Conservation (phyloP, 495 filamentous ascomycete genomes). For the Penicillium subrubescens region DNA sequence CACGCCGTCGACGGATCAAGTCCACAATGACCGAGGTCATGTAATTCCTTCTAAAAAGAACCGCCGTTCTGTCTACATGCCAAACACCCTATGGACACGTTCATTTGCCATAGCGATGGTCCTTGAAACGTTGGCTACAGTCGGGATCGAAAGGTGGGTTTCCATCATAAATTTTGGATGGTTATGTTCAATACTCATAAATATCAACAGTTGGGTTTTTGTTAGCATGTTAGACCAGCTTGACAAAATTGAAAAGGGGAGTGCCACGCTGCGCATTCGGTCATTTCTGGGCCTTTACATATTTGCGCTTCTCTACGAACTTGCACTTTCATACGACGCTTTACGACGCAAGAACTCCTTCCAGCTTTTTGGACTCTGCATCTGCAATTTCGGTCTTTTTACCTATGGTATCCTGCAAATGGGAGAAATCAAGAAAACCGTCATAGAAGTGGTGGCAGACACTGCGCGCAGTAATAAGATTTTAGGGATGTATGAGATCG, state of each 20-base stretch:
- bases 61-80: conserved; percentile 15
- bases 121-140: conserved; percentile 21
- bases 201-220: conserved; percentile 21
- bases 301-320: conserved; percentile 27
- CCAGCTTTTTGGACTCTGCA: conserved; percentile 23
- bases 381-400: conserved; percentile 26
- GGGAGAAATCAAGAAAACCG: conserved; percentile 19
- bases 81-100: conserved; percentile 27
- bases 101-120: conserved; percentile 21
- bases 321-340: conserved; percentile 26
- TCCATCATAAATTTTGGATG: neutral
- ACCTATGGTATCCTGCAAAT: conserved; percentile 25
- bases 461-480: conserved; percentile 6
- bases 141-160: conserved; percentile 19
- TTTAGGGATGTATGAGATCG: conserved; percentile 9
- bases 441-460: conserved; percentile 5
- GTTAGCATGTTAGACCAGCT: conserved; percentile 22
- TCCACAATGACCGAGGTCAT: neutral
- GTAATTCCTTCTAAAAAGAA: neutral
- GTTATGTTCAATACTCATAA: neutral
- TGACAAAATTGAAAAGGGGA: conserved; percentile 1
- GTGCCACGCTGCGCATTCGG: conserved; percentile 20
- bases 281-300: conserved; percentile 29
- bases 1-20: neutral
- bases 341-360: conserved; percentile 26